Evolutionary conservation across 306 rosid species (phyloP), one percentile per base, ranked within the genome.

Genomic region (Quercus aquifolioides): DNA sequence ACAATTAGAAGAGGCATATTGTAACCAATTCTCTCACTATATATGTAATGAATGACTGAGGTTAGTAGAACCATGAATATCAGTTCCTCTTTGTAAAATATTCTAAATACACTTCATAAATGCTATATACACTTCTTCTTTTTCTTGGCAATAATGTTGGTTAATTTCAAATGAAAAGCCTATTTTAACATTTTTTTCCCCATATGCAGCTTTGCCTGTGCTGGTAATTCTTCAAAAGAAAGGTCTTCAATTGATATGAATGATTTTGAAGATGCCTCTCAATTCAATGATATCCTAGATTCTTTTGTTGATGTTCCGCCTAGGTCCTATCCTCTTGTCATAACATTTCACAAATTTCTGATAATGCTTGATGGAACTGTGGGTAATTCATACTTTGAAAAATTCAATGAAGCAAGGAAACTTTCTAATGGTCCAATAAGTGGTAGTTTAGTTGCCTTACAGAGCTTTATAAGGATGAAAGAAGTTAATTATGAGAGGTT

Each of bases 281-380:
- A 87, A 56, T 89, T 91, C 71, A 87, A 62, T 79, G 77, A 84
- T 67, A 76, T 93, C 69, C 82, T 86, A 3, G 88, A 91, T 76
- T 91, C 98, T 6, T 88, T 93, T 43, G 9, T 68, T 52, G 77
- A 88, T 83, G 79, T 91, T 84, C 86, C 92, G 3, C 10, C 81
- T 5, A 28, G 64, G 3, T 86, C 82, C 2, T 93, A 85, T 69
- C 98, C 98, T n/a, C 91, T 93, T 38, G 96, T 89, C 19, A 85
- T 91, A 62, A 88, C 98, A 54, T 91, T 93, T 83, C 83, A 88
- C 28, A 91, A 93, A 80, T 87, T 93, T 82, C 65, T 93, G 80
- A 87, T 91, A 92, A 93, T 93, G 97, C 93, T 93, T 41, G 94
- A 93, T 81, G 92, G 93, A 74, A 85, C 97, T 54, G 52, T 93